These are phyloP conservation scores for Oryza nivara DNA, from an alignment of 176 grass and related monocot species.

Conservation along the genomic window DNA sequence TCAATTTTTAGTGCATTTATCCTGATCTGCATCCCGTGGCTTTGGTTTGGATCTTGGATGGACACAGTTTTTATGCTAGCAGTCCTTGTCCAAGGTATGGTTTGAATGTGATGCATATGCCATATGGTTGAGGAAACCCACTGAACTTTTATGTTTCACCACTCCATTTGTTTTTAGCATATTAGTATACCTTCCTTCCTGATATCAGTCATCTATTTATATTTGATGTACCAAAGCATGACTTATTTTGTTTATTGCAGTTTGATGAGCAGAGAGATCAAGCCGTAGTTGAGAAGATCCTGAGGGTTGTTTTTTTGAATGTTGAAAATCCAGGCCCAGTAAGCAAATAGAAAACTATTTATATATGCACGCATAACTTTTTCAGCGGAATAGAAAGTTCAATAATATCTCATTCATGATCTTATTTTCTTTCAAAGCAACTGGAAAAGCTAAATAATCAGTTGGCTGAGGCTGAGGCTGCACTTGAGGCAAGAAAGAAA, in stretches of 20 bases:
- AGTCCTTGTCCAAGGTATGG: background rate
- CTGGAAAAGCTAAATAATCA: slow-evolving; percentile 86
- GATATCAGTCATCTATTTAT: background rate
- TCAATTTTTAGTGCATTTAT: slow-evolving; percentile 24
- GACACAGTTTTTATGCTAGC: background rate
- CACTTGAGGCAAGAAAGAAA: slow-evolving; percentile 87
- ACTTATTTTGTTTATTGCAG: slow-evolving; percentile 45
- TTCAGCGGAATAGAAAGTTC: background rate
- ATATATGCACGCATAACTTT: background rate
- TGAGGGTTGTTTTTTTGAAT: slow-evolving; percentile 93
- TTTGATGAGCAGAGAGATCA: slow-evolving; percentile 98
- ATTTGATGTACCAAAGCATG: slow-evolving; percentile 22
- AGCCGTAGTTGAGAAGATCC: slow-evolving; percentile 80
- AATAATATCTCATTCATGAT: slow-evolving; percentile 11
- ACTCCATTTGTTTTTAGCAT: slow-evolving; percentile 4
- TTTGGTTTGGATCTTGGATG: slow-evolving; percentile 22
- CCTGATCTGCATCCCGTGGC: slow-evolving; percentile 5
- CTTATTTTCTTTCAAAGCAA: slow-evolving; percentile 64
- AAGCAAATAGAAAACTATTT: slow-evolving; percentile 41
- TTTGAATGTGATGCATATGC: slow-evolving; percentile 4
- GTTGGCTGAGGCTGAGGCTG: slow-evolving; percentile 87
- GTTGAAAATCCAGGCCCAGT: slow-evolving; percentile 59
- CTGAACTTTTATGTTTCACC: background rate
- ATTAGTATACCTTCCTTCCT: background rate
- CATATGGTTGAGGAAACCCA: background rate